These are phyloP conservation scores for Penicillium steckii DNA, from an alignment of 495 filamentous ascomycete species.

Conservation along the genomic window DNA sequence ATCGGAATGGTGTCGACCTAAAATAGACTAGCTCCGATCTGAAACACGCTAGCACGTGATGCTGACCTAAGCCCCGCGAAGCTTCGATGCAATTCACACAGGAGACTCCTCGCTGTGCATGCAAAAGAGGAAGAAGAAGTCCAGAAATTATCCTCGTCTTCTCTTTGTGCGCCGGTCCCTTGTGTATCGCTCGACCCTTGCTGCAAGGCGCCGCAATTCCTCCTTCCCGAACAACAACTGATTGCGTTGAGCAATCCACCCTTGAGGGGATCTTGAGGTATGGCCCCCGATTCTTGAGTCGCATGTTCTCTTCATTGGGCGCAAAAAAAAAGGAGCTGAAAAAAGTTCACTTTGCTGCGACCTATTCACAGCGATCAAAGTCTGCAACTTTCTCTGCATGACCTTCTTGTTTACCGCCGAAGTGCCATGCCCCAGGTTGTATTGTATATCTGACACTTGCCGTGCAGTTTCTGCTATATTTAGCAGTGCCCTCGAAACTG, in stretches of 20 bases:
- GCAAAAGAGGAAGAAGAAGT: neutral
- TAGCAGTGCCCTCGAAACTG: conserved; percentile 35
- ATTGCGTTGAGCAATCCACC: conserved; percentile 12
- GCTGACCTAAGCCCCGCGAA: conserved; percentile 19
- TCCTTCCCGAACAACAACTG: neutral
- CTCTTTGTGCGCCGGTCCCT: neutral
- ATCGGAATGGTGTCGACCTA: neutral
- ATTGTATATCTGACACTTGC: conserved; percentile 30
- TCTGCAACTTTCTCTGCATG: neutral
- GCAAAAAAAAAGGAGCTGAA: neutral
- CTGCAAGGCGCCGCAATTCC: neutral
- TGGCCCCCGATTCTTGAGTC: conserved; percentile 11
- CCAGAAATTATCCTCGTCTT: neutral
- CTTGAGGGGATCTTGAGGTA: conserved; percentile 11
- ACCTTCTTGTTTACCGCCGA: conserved; percentile 10
- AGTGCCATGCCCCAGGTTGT: conserved; percentile 24
- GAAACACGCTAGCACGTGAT: conserved; percentile 40
- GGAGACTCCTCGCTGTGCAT: neutral
- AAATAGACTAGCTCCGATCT: conserved; percentile 20
- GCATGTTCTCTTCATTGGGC: conserved; percentile 2
- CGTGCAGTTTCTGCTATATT: conserved; percentile 40
- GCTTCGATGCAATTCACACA: conserved; percentile 23
- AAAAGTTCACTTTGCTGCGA: neutral
- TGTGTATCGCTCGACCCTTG: neutral
- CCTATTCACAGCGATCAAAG: neutral